phyloP scores from a whole-genome alignment of 139 green algal species.

The Picochlorum sp. region DNA sequence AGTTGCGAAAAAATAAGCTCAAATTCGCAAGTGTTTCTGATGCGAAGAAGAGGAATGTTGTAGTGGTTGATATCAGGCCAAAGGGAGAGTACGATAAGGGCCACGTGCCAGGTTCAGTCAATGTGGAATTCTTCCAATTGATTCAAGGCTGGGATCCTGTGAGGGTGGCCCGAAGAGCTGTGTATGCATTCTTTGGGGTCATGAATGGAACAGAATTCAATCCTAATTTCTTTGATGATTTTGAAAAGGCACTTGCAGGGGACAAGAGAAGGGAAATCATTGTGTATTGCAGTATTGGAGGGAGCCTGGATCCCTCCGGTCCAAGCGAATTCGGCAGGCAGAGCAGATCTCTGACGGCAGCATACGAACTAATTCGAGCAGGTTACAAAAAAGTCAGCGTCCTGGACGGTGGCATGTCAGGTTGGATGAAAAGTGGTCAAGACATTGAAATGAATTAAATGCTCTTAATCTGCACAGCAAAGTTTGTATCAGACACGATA shows the following conservation, averaged over 20 bases:
- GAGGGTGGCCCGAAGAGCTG: slow-evolving; percentile 33
- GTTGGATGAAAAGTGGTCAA: slow-evolving; percentile 22
- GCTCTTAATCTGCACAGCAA: background rate
- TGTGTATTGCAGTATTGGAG: slow-evolving; percentile 57
- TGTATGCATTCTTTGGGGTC: slow-evolving; percentile 63
- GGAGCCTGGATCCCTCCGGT: slow-evolving; percentile 40
- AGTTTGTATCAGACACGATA: background rate
- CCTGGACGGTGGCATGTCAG: slow-evolving; percentile 32
- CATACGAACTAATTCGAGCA: slow-evolving; percentile 42
- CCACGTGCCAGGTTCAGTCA: slow-evolving; percentile 32
- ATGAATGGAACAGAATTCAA: slow-evolving; percentile 61
- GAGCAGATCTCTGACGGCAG: slow-evolving; percentile 47
- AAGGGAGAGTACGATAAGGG: slow-evolving; percentile 29
- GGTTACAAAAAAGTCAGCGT: slow-evolving; percentile 40
- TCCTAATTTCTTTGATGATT: slow-evolving; percentile 39
- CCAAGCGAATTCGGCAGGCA: slow-evolving; percentile 32
- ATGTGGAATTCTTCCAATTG: slow-evolving; percentile 43
- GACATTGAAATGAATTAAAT: slow-evolving; percentile 10
- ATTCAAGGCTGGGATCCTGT: slow-evolving; percentile 39
- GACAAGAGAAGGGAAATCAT: slow-evolving; percentile 21
- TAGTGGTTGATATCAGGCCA: slow-evolving; percentile 45
- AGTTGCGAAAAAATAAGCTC: slow-evolving; percentile 26
- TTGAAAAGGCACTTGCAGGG: slow-evolving; percentile 1
- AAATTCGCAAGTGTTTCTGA: slow-evolving; percentile 39
- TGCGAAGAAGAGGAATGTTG: slow-evolving; percentile 19